phyloP scores from a whole-genome alignment of 495 filamentous ascomycete genomes.

The Oidiodendron maius region DNA sequence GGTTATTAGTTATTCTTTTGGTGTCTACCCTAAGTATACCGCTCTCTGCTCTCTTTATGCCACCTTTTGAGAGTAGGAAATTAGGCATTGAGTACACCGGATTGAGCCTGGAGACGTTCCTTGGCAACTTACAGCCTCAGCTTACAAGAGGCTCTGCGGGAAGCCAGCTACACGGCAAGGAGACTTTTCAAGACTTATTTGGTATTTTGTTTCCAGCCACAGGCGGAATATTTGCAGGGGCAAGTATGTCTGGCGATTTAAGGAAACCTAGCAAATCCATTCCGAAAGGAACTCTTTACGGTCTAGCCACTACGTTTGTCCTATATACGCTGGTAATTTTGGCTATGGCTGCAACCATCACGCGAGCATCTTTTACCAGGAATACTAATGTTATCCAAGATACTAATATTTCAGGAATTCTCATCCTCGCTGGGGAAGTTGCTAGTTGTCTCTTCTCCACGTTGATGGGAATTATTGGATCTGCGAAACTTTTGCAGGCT shows the following conservation, averaged over 20 bases:
- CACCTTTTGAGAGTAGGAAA: conserved; percentile 56
- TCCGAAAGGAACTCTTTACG: conserved; percentile 73
- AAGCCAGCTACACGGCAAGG: conserved; percentile 57
- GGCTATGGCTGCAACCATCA: conserved; percentile 73
- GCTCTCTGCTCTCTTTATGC: conserved; percentile 59
- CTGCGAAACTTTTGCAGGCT: conserved; percentile 83
- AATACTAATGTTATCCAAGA: conserved; percentile 77
- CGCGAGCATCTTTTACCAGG: conserved; percentile 64
- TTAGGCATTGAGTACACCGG: conserved; percentile 73
- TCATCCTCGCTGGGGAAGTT: conserved; percentile 78
- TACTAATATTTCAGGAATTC: conserved; percentile 62
- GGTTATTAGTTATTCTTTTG: conserved; percentile 66
- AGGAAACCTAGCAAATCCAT: conserved; percentile 80
- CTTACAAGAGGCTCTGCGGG: conserved; percentile 63
- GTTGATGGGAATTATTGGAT: conserved; percentile 81
- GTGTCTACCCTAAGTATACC: conserved; percentile 80
- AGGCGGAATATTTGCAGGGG: conserved; percentile 62
- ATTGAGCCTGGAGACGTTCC: conserved; percentile 59
- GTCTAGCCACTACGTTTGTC: conserved; percentile 68
- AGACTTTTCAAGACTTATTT: conserved; percentile 79
- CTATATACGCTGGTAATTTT: conserved; percentile 73
- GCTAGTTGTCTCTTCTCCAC: conserved; percentile 80
- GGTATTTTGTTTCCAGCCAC: conserved; percentile 85
- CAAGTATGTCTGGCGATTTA: conserved; percentile 85
- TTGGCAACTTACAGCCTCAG: conserved; percentile 62